Evolutionary conservation across 108 stramenopile species (phyloP), one percentile per base, ranked within the genome.

Genomic region (Epipyxis sp.): DNA sequence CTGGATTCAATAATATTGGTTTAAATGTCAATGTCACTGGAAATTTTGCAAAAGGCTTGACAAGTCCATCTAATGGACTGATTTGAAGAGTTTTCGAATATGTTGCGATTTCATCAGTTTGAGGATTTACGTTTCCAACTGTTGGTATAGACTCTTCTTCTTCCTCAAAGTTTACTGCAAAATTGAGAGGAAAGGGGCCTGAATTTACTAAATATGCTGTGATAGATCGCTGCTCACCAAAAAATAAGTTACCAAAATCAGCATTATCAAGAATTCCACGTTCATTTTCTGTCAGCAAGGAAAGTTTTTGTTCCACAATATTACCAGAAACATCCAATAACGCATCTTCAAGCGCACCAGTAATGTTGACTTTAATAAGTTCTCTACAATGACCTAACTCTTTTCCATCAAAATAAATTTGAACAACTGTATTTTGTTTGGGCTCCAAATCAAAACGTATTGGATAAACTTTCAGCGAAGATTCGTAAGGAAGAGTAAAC

Each of bases 121-220:
- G 1, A 13, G 58, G 32, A 69, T 76, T 0, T 57, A 42, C 27
- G 41, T 62, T 29, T n/a, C n/a, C n/a, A n/a, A n/a, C n/a, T n/a
- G n/a, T n/a, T n/a, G n/a, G n/a, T n/a, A n/a, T n/a, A 59, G 46
- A 20, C 6, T 50, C 46, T 25, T 65, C 59, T 40, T 77, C 80
- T 1, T 44, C 68, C 27, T 77, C 81, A 6, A 44, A 29, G 37
- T 78, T 45, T 39, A 81, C 54, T 3, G 80, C 30, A 1, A 80
- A 16, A 35, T n/a, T 78, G 54, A 69, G 41, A 10, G 76, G 76
- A 35, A 42, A 37, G 0, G 84, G 84, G 16, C 80, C 76, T n/a
- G 69, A 67, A 40, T 84, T 84, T 3, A 84, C 84, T n/a, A 84
- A 62, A 42, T 81, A 37, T 16, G 44, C 61, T 2, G 34, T 10